Percentiles rank a stretch among this genome's conserved stretches.
Conservation (phyloP, 1,139 yeast genomes). For the Suzukiozyma palmioleophila region DNA sequence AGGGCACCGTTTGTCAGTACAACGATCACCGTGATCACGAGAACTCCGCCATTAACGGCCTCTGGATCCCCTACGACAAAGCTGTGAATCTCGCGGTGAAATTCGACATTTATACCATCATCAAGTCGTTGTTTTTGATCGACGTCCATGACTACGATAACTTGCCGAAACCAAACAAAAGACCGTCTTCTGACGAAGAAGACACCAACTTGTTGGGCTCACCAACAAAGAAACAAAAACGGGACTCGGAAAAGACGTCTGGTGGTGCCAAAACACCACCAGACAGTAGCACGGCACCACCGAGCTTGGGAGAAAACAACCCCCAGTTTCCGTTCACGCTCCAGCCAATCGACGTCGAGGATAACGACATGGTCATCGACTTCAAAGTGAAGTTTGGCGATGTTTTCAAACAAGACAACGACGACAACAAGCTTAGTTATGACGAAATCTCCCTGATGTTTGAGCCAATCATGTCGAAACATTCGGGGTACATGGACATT, state of each 20-base stretch:
- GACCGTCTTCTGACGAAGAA: constrained; percentile 13
- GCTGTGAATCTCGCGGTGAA: constrained; percentile 39
- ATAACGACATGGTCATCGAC: constrained; percentile 41
- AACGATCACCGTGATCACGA: constrained; percentile 29
- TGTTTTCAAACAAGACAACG: constrained; percentile 42
- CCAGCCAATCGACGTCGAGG: constrained; percentile 42
- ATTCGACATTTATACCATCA: constrained; percentile 39
- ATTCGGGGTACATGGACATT: constrained; percentile 24
- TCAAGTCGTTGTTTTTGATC: constrained; percentile 36
- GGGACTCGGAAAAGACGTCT: constrained; percentile 5
- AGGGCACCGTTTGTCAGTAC: constrained; percentile 19
- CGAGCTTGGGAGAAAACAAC: constrained; percentile 28
- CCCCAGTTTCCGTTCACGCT: constrained; percentile 50
- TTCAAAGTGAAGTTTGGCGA: constrained; percentile 47
- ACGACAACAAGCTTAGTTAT: constrained; percentile 24
- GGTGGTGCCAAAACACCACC: neutral
- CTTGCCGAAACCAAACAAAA: constrained; percentile 25
- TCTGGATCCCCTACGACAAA: constrained; percentile 45
- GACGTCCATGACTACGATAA: constrained; percentile 45
- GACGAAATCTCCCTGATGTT: constrained; percentile 28
- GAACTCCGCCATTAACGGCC: constrained; percentile 25
- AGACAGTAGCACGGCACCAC: constrained; percentile 4
- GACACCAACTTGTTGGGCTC: constrained; percentile 16
- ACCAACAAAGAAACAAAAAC: constrained; percentile 30
- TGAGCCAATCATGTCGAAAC: constrained; percentile 16